phyloP scores from a whole-genome alignment of 768 basidiomycete species.

The Clitopilus hobsonii region DNA sequence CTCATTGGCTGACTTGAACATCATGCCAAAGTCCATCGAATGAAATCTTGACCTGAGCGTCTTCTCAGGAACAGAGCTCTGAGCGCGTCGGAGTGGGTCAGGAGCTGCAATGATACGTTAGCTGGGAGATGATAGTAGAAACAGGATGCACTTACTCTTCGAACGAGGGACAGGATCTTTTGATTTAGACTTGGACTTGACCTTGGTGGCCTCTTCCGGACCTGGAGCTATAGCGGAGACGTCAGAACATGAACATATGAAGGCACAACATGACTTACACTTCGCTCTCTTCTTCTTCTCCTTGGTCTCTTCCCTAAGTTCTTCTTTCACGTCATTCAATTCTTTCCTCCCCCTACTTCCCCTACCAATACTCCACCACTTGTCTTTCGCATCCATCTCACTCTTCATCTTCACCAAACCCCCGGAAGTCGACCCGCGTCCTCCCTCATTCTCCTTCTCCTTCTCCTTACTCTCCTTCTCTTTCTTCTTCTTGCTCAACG shows the following conservation, averaged over 20 bases:
- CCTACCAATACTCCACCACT: constrained; percentile 82
- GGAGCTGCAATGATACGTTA: constrained; percentile 30
- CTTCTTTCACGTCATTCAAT: constrained; percentile 57
- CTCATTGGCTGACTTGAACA: constrained; percentile 32
- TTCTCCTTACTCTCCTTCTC: constrained; percentile 26
- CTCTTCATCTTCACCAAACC: constrained; percentile 28
- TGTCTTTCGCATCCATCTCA: constrained; percentile 32
- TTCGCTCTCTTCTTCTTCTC: constrained; percentile 32
- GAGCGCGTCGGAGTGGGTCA: constrained; percentile 32
- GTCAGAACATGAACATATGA: background rate
- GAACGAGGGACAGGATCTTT: constrained; percentile 28
- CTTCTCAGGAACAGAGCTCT: constrained; percentile 30
- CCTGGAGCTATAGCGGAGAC: constrained; percentile 28
- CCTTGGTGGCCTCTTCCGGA: constrained; percentile 13
- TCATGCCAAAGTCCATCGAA: constrained; percentile 46
- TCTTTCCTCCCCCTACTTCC: constrained; percentile 72
- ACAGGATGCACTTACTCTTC: constrained; percentile 25
- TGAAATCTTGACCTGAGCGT: constrained; percentile 38
- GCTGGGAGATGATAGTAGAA: background rate
- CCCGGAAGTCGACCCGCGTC: constrained; percentile 1
- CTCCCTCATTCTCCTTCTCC: constrained; percentile 1
- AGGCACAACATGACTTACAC: constrained; percentile 26
- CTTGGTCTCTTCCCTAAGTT: constrained; percentile 33
- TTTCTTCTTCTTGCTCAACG: constrained; percentile 31
- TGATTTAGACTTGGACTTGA: background rate